Percentiles rank a stretch among this genome's conserved stretches.
These are phyloP conservation scores for Colletotrichum sp. DNA, from an alignment of 2,329 filamentous ascomycete genomes.

Conservation along the genomic window DNA sequence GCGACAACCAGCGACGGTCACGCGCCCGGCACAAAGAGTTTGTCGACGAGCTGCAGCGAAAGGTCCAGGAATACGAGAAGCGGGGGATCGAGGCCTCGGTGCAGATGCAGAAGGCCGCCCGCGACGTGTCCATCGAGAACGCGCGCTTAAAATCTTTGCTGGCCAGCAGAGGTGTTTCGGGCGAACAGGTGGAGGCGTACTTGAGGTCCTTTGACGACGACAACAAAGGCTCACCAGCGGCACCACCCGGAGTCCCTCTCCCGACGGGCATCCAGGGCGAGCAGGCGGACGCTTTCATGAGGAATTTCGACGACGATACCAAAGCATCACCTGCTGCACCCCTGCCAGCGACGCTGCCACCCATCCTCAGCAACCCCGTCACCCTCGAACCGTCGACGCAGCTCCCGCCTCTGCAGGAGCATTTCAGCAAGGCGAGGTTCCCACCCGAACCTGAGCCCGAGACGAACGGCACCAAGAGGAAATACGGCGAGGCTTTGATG, in stretches of 20 bases:
- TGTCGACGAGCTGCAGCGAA: constrained; percentile 50
- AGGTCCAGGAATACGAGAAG: constrained; percentile 52
- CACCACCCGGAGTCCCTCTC: background rate
- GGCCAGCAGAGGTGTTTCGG: constrained; percentile 39
- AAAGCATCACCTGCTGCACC: constrained; percentile 24
- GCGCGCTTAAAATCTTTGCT: constrained; percentile 48
- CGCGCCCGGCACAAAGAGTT: constrained; percentile 57
- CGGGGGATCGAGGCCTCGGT: constrained; percentile 52
- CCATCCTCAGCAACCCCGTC: constrained; percentile 7
- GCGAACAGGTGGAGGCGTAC: constrained; percentile 45
- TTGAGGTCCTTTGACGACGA: constrained; percentile 39
- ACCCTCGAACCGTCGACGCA: constrained; percentile 5
- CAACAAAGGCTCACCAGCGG: constrained; percentile 26
- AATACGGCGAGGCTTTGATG: constrained; percentile 2
- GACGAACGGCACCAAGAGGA: background rate
- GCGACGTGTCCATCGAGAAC: constrained; percentile 55
- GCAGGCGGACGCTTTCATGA: background rate
- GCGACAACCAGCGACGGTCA: constrained; percentile 59
- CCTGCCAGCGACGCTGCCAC: background rate
- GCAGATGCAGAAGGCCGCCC: constrained; percentile 59
- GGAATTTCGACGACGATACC: constrained; percentile 25
- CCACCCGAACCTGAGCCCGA: background rate
- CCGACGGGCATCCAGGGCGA: background rate
- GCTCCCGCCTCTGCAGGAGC: constrained; percentile 9
- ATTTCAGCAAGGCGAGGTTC: constrained; percentile 4